Base-by-base conservation (phyloP, 1,139 yeast genomes). In the Yamadazyma atmosphaerica region DNA sequence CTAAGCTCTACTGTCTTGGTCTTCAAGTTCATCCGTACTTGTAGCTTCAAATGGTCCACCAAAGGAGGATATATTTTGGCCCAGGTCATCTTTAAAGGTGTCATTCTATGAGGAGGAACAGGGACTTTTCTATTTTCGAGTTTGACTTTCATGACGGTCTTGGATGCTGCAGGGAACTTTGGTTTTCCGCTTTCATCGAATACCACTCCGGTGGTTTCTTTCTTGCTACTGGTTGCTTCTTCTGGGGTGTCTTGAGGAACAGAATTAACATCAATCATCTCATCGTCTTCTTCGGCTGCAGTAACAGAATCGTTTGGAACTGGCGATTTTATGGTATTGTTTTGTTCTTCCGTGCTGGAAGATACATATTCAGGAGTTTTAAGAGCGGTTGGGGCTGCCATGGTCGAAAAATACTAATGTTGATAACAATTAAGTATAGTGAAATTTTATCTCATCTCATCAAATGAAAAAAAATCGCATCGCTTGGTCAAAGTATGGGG, bases 41-140 rank as follows among this genome's bases (percentile, higher is more conserved):
- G 98, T 48, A 92, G 71, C 60, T 92, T 88, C 52, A 92, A 76
- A 63, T 89, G 96, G 45, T 92, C 97, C 25, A 92, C 98, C 49
- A 92, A 72, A 6, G 98, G 98, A 26, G 95, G 96, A 59, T 92
- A 94, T 41, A 92, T 84, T 61, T 92, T 92, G 37, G 87, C 76
- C 99, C 99, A 92, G 36, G 83, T 76, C 48, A 79, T 78, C 61
- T 89, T 86, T 53, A 92, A 75, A 11, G 98, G 98, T 1, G 95
- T 77, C 88, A 92, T 83, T 72, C 98, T 78, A 61, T 92, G 98
- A 23, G 97, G 98, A 27, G 98, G 98, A 25, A 92, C 94, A 7
- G 95, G 79, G 11, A 94, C 86, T 58, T 89, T 89, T 67, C 98
- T 78, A 42, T 84, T 75, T 61, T 89, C 97, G 43, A 83, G 71